Evolutionary conservation across 306 rosid genomes (phyloP).

Genomic region (Chamaecrista fasciculata): DNA sequence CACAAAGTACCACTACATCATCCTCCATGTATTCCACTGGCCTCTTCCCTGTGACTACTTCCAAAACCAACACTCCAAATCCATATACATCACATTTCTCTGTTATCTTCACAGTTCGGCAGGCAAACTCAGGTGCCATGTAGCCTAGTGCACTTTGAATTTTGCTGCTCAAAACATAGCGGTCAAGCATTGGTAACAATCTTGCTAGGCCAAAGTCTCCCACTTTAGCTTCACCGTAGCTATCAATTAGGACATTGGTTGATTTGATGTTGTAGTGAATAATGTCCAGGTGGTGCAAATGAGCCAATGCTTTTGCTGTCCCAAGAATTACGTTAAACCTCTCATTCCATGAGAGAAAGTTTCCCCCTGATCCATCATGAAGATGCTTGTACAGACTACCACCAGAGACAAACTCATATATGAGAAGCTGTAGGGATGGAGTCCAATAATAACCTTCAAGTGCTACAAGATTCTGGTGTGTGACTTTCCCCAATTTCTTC

Average conservation of each 20-base stretch:
- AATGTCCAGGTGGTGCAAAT: slow-evolving; percentile 77
- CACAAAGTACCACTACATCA: slow-evolving; percentile 96
- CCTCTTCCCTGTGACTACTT: slow-evolving; percentile 88
- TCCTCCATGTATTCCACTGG: slow-evolving; percentile 99
- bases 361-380: slow-evolving; percentile 81
- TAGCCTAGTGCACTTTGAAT: slow-evolving; percentile 97
- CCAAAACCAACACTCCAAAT: slow-evolving; percentile 83
- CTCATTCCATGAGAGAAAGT: slow-evolving; percentile 87
- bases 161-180: slow-evolving; percentile 94
- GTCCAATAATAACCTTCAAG: slow-evolving; percentile 99
- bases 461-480: slow-evolving; percentile 83
- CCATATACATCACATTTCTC: slow-evolving; percentile 96
- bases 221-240: slow-evolving; percentile 82
- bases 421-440: slow-evolving; percentile 91
- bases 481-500: slow-evolving; percentile 83
- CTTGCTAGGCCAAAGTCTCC: slow-evolving; percentile 95
- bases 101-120: slow-evolving; percentile 90
- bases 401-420: slow-evolving; percentile 74
- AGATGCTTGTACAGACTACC: slow-evolving; percentile 93
- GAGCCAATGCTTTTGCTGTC: slow-evolving; percentile 87
- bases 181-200: slow-evolving; percentile 92
- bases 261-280: slow-evolving; percentile 96
- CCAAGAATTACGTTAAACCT: slow-evolving; percentile 89
- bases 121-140: slow-evolving; percentile 99
- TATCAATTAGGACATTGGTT: slow-evolving; percentile 78